Conservation (phyloP, 2,329 filamentous ascomycete genomes). For the Exophiala xenobiotica region DNA sequence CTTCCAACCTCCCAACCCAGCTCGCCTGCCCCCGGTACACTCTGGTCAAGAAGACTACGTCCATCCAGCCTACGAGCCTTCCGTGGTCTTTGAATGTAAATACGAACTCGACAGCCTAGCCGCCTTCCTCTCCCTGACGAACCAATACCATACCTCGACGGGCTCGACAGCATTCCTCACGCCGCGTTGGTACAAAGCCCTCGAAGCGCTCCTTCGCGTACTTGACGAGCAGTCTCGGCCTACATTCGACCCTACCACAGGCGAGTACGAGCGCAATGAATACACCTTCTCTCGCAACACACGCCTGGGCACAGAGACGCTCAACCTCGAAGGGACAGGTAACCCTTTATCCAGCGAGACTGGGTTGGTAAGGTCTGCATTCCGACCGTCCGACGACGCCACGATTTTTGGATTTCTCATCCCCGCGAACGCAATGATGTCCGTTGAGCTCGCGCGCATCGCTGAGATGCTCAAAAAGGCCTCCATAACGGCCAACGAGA, state of each 20-base stretch:
- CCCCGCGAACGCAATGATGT: slow-evolving; percentile 94
- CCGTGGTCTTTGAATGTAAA: slow-evolving; percentile 93
- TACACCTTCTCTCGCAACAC: slow-evolving; percentile 88
- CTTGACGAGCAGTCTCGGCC: slow-evolving; percentile 75
- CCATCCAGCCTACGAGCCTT: slow-evolving; percentile 81
- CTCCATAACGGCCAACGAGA: slow-evolving; percentile 2
- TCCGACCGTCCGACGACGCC: slow-evolving; percentile 91
- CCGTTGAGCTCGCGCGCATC: slow-evolving; percentile 77
- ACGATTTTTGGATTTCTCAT: slow-evolving; percentile 94
- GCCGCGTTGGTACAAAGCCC: slow-evolving; percentile 72
- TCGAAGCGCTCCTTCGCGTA: slow-evolving; percentile 71
- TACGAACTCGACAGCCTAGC: slow-evolving; percentile 96
- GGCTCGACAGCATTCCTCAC: slow-evolving; percentile 76
- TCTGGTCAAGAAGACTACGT: slow-evolving; percentile 84
- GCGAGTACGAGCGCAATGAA: slow-evolving; percentile 65
- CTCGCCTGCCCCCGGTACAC: slow-evolving; percentile 66
- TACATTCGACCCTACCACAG: slow-evolving; percentile 72
- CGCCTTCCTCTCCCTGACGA: slow-evolving; percentile 80
- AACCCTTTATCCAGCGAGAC: slow-evolving; percentile 86
- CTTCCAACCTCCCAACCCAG: slow-evolving; percentile 89
- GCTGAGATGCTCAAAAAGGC: slow-evolving; percentile 64
- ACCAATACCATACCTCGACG: slow-evolving; percentile 82
- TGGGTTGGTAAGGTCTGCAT: slow-evolving; percentile 83
- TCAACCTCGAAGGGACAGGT: slow-evolving; percentile 77
- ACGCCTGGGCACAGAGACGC: slow-evolving; percentile 81